A percentile compares a stretch with the other conserved stretches of the same genome.
These are phyloP conservation scores for Gnetum montanum DNA, from an alignment of 75 land plant species.

Conservation along the genomic window DNA sequence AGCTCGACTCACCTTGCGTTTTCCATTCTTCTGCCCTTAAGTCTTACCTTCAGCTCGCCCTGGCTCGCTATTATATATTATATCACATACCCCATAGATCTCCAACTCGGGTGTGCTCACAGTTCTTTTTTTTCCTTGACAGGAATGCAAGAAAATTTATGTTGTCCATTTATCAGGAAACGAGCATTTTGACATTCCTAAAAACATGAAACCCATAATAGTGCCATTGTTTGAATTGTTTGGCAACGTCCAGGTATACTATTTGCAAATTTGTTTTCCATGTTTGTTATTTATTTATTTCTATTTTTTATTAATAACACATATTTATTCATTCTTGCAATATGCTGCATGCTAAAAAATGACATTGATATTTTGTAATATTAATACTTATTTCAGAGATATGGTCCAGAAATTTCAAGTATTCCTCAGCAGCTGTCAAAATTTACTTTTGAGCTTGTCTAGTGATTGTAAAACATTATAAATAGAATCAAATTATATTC, in stretches of 20 bases:
- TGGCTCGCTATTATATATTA: no score
- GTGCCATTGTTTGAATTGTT: constrained; percentile 96
- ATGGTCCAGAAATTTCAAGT: constrained; percentile 6
- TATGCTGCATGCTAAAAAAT: no score
- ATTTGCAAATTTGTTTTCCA: neutral
- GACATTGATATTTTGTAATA: no score
- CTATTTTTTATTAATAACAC: neutral
- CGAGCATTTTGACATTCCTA: constrained; percentile 90
- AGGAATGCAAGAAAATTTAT: constrained; percentile 96
- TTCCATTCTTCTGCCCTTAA: no score
- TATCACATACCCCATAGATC: no score
- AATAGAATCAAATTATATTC: no score
- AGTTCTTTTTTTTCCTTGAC: no score
- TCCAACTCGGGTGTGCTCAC: no score
- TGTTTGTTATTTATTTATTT: neutral
- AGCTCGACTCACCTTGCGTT: no score
- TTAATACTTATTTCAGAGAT: constrained; percentile 1
- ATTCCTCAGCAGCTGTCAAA: constrained; percentile 5
- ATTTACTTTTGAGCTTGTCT: neutral
- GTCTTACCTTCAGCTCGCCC: no score
- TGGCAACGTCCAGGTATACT: constrained; percentile 86
- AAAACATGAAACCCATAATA: constrained; percentile 83
- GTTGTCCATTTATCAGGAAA: constrained; percentile 82
- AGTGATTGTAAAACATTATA: no score
- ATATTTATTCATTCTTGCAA: no score